Evolutionary conservation across 129 eudicot species (phyloP), one percentile per base, ranked within the genome.

Genomic region (Pulicaria dysenterica): DNA sequence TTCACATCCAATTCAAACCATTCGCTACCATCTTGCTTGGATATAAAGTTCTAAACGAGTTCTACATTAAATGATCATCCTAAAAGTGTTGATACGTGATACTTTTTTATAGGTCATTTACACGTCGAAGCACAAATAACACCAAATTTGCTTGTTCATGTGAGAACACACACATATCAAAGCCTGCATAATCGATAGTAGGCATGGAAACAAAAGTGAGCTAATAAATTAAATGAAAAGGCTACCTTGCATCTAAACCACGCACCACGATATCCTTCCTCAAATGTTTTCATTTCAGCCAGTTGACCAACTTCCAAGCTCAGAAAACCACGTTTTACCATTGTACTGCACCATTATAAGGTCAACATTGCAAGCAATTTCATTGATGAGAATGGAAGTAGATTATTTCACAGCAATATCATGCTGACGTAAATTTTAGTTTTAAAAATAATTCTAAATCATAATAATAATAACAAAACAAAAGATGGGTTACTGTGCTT

Each of bases 171-270:
- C 55, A 49, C 2, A 13, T 49, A 49, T 4, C 55, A 24, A 24
- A 24, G 31, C 31, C 31, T 24, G 31, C 31, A 24, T 1, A 24
- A 24, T 24, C 2, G 2, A 24, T 24, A 24, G 31, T 24, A 24
- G 31, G 31, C 31, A 24, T 24, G 31, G 31, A 2, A 24, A 51
- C 58, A 7, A 15, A 51, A 51, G 31, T 8, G 8, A 51, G 58
- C 9, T 5, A 51, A 13, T 15, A n/a, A 51, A 54, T 6, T 54
- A 36, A 41, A 70, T 34, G 40, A 45, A 38, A 54, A 50, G 1
- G 16, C 47, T 78, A 84, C 92, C 89, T 81, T 73, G 77, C 92
- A 75, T 73, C 89, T 71, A 58, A 87, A 87, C 92, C 92, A 87
- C 39, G 92, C 85, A 73, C 87, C 79, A 31, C 86, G 92, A 58